These are phyloP conservation scores for Cocos nucifera DNA, from an alignment of 176 grass and related monocot genomes.

Conservation along the genomic window DNA sequence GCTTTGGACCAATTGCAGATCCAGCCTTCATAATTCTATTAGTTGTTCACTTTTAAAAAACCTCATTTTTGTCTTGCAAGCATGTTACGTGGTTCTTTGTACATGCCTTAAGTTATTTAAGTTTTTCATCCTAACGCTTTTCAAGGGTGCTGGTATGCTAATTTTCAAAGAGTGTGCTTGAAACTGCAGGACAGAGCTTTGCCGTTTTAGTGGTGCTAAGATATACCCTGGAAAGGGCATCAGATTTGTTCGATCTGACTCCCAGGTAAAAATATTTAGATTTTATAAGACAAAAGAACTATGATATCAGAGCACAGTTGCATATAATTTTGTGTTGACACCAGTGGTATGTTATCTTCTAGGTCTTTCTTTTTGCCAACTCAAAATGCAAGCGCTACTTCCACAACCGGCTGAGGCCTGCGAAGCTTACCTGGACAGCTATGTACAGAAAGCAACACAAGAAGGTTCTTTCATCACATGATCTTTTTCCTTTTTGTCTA, in stretches of 20 bases:
- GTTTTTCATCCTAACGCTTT: too few species aligned
- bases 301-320: too few species aligned
- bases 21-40: too few species aligned
- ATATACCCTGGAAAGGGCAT: slow-evolving; percentile 9
- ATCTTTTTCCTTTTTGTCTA: too few species aligned
- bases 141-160: too few species aligned
- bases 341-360: neutral
- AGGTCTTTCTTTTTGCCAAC: slow-evolving; percentile 12
- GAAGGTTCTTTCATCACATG: neutral
- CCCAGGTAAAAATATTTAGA: neutral
- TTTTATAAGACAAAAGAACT: too few species aligned
- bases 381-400: slow-evolving; percentile 7
- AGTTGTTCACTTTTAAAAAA: too few species aligned
- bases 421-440: slow-evolving; percentile 1
- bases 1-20: too few species aligned
- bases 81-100: too few species aligned
- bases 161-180: neutral
- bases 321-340: too few species aligned
- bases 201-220: slow-evolving; percentile 6
- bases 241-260: neutral
- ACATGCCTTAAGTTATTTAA: too few species aligned
- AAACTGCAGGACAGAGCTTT: neutral
- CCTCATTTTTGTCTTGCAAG: too few species aligned
- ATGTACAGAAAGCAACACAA: slow-evolving; percentile 1
- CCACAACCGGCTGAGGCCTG: slow-evolving; percentile 3